Base-by-base conservation (phyloP, 1,284 basidiomycete species). In the Hemileia vastatrix region DNA sequence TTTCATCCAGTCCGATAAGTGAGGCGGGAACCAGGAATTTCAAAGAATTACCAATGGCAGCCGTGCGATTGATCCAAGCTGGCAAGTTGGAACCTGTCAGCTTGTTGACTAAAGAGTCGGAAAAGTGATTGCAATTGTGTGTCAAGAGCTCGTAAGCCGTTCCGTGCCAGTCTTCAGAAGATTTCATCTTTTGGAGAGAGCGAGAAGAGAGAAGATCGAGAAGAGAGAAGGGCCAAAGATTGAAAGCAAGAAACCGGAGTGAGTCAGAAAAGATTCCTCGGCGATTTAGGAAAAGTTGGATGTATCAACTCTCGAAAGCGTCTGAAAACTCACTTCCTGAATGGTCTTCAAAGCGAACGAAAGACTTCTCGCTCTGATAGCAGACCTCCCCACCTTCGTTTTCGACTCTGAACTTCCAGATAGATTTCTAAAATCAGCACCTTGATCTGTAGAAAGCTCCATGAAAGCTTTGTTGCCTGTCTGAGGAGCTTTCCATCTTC, bases 51-150 rank as follows among this genome's bases (percentile, higher is more conserved):
- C 36, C 36, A 40, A 57, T 50, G 3, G n/a, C 27, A 6, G 55
- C 55, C 32, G 55, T 31, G 18, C 65, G 50, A 40, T 66, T 66
- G 51, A 66, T 55, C 65, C 61, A 66, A 2, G 45, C 15, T 1
- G 65, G 65, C 2, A 66, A 48, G 6, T 21, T 36, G 6, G 56
- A 18, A 33, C 65, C 65, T 6, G 54, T 56, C 15, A 66, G 51
- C n/a, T 24, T 21, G 21, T 23, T 50, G 32, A 57, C 48, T 6
- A 64, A 57, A 0, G 27, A 18, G 23, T 57, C 65, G 21, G 65
- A 51, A 44, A 66, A 66, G 51, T 66, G 65, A 32, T 66, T 65
- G 55, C 64, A 64, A 44, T 65, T 65, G 54, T 45, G 61, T 11
- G 60, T 32, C n/a, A 65, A 53, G 36, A 65, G 48, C 24, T 66